These are phyloP conservation scores for Globisporangium heterothallicum DNA, from an alignment of 352 stramenopile species.

Conservation along the genomic window DNA sequence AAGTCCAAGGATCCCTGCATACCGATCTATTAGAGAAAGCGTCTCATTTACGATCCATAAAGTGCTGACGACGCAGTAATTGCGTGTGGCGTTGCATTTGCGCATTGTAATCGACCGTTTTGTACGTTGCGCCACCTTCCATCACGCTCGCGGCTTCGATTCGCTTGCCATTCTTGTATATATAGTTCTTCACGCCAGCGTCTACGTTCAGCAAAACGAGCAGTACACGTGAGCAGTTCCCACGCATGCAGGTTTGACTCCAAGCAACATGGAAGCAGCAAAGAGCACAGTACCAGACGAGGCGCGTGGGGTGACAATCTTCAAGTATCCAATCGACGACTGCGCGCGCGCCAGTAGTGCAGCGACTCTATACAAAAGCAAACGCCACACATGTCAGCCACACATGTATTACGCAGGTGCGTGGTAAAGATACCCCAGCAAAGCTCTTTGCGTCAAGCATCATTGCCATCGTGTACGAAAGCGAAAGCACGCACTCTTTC, in stretches of 20 bases:
- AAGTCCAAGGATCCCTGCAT: neutral
- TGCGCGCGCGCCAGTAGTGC: slow-evolving; percentile 71
- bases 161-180: slow-evolving; percentile 80
- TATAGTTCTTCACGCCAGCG: slow-evolving; percentile 65
- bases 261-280: too few relatives aligned
- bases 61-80: slow-evolving; percentile 77
- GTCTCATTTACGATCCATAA: slow-evolving; percentile 73
- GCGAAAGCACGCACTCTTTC: slow-evolving; percentile 64
- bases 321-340: slow-evolving; percentile 78
- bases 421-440: slow-evolving; percentile 5
- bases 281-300: slow-evolving; percentile 27
- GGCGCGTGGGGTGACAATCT: slow-evolving; percentile 79
- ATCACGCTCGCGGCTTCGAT: slow-evolving; percentile 35
- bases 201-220: too few relatives aligned
- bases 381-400: neutral
- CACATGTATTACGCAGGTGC: too few relatives aligned
- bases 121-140: slow-evolving; percentile 61
- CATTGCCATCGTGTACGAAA: too few relatives aligned
- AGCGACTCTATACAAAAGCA: slow-evolving; percentile 34
- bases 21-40: slow-evolving; percentile 6
- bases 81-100: slow-evolving; percentile 72
- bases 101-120: slow-evolving; percentile 62
- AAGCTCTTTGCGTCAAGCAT: too few relatives aligned
- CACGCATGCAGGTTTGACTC: too few relatives aligned
- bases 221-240: too few relatives aligned